phyloP scores from a whole-genome alignment of 768 basidiomycete species.

The Leccinum subgranulosum region DNA sequence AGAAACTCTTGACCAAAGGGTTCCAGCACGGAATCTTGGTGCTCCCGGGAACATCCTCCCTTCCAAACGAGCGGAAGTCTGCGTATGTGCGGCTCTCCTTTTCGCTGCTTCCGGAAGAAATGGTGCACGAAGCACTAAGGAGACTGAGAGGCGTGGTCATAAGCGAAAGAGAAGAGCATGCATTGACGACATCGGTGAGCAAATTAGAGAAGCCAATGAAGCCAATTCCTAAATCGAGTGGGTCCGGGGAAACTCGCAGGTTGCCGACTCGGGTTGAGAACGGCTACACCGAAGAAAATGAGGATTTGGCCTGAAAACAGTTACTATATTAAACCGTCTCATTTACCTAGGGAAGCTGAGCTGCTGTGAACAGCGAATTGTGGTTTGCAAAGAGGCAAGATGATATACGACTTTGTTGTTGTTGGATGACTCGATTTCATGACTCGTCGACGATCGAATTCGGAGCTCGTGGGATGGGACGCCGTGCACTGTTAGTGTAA shows the following conservation, averaged over 20 bases:
- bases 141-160: slow-evolving; percentile 43
- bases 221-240: background rate
- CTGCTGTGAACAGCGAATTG: background rate
- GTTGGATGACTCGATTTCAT: too few species aligned
- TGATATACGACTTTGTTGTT: too few species aligned
- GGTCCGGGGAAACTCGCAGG: background rate
- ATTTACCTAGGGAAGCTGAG: too few species aligned
- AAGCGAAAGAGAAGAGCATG: slow-evolving; percentile 12
- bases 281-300: too few species aligned
- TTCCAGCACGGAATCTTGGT: slow-evolving; percentile 75
- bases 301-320: background rate
- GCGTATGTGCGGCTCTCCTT: slow-evolving; percentile 75
- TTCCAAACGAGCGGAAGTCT: slow-evolving; percentile 62
- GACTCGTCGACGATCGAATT: too few species aligned
- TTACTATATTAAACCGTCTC: too few species aligned
- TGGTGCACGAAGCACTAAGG: slow-evolving; percentile 65
- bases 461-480: too few species aligned
- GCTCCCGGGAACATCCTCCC: slow-evolving; percentile 72
- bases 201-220: background rate
- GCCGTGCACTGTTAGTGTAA: too few species aligned
- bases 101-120: slow-evolving; percentile 51
- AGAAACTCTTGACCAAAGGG: slow-evolving; percentile 61
- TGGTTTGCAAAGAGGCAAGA: background rate
- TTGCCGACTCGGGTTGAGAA: background rate
- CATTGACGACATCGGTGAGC: background rate